phyloP scores from a whole-genome alignment of 1,284 basidiomycete species.

The Melampsora americana region DNA sequence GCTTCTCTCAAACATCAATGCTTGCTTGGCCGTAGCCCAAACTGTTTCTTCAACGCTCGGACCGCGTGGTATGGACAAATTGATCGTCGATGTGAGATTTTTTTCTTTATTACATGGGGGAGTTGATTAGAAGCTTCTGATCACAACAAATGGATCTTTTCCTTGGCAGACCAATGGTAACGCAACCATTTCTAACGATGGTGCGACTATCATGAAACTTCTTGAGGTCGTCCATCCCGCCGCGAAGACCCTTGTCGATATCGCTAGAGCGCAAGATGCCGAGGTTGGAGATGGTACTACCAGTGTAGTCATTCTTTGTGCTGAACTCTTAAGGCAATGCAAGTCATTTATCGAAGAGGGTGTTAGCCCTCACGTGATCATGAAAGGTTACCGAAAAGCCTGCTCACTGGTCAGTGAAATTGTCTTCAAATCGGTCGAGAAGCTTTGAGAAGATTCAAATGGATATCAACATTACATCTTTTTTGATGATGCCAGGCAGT shows the following conservation, averaged over 20 bases:
- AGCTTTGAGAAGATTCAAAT: slow-evolving; percentile 43
- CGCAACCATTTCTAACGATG: slow-evolving; percentile 95
- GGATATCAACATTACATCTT: slow-evolving; percentile 45
- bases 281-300: slow-evolving; percentile 99
- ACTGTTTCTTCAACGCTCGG: slow-evolving; percentile 93
- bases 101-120: background rate
- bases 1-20: slow-evolving; percentile 90
- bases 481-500: slow-evolving; percentile 63
- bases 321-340: slow-evolving; percentile 90
- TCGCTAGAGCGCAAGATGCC: slow-evolving; percentile 94
- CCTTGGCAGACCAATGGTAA: slow-evolving; percentile 68
- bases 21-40: slow-evolving; percentile 83
- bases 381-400: slow-evolving; percentile 90
- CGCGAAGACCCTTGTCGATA: slow-evolving; percentile 91
- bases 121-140: slow-evolving; percentile 57
- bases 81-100: slow-evolving; percentile 59
- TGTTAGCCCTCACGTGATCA: slow-evolving; percentile 94
- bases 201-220: slow-evolving; percentile 93
- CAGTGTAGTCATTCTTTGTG: slow-evolving; percentile 86
- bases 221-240: slow-evolving; percentile 97
- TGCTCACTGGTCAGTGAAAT: slow-evolving; percentile 65
- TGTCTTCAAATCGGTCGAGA: background rate
- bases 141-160: background rate
- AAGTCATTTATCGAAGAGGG: slow-evolving; percentile 92
- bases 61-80: slow-evolving; percentile 97